Conservation (phyloP, 1,139 yeast species). For the Yarrowia galli region DNA sequence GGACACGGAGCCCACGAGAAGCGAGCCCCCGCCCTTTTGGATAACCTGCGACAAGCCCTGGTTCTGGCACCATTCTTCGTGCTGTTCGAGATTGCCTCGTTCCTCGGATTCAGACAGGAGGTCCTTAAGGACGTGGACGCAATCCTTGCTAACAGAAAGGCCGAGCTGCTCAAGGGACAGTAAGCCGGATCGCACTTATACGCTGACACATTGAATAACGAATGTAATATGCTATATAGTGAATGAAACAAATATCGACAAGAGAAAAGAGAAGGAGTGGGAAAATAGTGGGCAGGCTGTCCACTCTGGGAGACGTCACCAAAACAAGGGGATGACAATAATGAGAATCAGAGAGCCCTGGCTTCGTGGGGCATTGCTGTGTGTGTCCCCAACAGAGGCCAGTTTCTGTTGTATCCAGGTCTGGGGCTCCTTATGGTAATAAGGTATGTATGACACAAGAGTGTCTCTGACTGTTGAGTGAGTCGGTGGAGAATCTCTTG, state of each 20-base stretch:
- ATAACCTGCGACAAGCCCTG: constrained; percentile 81
- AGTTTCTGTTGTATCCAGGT: constrained; percentile 7
- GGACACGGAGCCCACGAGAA: constrained; percentile 87
- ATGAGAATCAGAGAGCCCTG: constrained; percentile 25
- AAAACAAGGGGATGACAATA: constrained; percentile 14
- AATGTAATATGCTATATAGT: constrained; percentile 26
- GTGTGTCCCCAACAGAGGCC: constrained; percentile 11
- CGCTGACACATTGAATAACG: constrained; percentile 7
- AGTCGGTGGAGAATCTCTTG: background rate
- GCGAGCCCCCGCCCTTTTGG: constrained; percentile 86
- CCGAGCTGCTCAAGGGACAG: constrained; percentile 30
- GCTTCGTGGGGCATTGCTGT: constrained; percentile 13
- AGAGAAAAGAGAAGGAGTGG: background rate
- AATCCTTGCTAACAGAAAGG: constrained; percentile 51
- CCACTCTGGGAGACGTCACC: background rate
- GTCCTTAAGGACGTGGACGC: constrained; percentile 64
- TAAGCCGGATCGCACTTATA: background rate
- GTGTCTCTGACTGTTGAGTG: constrained; percentile 8
- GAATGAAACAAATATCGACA: constrained; percentile 3
- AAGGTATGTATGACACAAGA: constrained; percentile 1
- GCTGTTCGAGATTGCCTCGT: constrained; percentile 74
- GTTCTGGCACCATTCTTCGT: constrained; percentile 93
- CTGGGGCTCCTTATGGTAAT: constrained; percentile 7
- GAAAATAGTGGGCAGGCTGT: too few relatives aligned
- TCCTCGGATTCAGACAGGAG: constrained; percentile 65